Base-by-base conservation (phyloP, 306 rosid species). In the Citrullus mucosospermus region DNA sequence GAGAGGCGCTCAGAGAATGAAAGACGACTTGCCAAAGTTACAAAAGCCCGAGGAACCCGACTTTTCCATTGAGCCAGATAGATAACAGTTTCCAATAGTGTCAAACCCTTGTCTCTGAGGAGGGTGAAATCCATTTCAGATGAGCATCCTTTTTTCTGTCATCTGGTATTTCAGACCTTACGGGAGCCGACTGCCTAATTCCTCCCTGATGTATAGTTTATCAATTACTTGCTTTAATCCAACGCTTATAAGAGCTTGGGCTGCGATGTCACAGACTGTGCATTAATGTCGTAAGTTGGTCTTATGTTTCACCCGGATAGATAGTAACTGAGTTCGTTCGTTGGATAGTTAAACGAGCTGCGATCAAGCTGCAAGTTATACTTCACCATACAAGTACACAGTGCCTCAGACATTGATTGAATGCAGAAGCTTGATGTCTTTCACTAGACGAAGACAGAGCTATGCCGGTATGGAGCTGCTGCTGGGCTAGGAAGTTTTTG, bases 21-120 rank as follows among this genome's bases (percentile, higher is more conserved):
- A 93, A 81, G 97, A 93, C 73, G 97, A 92, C 80, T 78, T 94
- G 85, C 97, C 97, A 17, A 89, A 89, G 77, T 85, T 95, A 65
- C 86, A 48, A 46, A 95, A 95, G 83, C 99, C 99, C 0, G 97
- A 91, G 36, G 99, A 95, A 85, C 99, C 99, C 0, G 97, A 92
- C 86, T 95, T 95, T 53, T 91, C 93, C 28, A 75, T 85, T 1
- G 97, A 91, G 79, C 91, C 86, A 20, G 93, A 90, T 15, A 88
- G 91, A 62, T 67, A 56, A 79, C 86, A 87, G 56, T 50, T 28
- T 32, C 11, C 50, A 53, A 46, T 74, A 18, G 16, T 32, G 32
- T 53, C 62, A 44, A 18, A 53, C 9, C 28, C 28, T 36, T 18
- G 50, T 34, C 34, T 53, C 30, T 74, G 32, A 34, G 63, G 54